Percentiles rank a stretch among this genome's conserved stretches.
Conservation (phyloP, 352 stramenopile genomes). For the Phytopythium kandeliae region DNA sequence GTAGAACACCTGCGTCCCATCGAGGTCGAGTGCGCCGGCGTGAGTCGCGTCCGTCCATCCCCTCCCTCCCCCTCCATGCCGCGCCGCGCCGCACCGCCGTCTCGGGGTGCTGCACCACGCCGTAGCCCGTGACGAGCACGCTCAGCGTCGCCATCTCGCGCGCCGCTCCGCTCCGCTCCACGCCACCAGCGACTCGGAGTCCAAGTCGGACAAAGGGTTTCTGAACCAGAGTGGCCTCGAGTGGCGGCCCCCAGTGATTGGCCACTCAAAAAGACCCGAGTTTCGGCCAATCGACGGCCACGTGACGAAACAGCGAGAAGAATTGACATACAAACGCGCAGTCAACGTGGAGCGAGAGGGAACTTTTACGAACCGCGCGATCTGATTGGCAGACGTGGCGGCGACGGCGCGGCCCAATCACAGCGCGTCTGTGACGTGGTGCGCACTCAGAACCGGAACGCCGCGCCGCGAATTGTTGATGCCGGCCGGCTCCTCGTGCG, state of each 20-base stretch:
- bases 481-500: no score
- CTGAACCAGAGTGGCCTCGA: slow-evolving; percentile 6
- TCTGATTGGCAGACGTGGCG: background rate
- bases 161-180: background rate
- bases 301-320: no score
- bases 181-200: slow-evolving; percentile 8
- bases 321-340: no score
- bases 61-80: background rate
- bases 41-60: background rate
- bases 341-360: no score
- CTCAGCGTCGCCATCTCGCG: slow-evolving; percentile 57
- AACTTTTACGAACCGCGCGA: background rate
- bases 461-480: no score
- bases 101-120: slow-evolving; percentile 48
- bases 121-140: slow-evolving; percentile 70
- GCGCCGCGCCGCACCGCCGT: slow-evolving; percentile 26
- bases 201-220: slow-evolving; percentile 7
- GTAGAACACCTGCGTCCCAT: slow-evolving; percentile 47
- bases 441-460: background rate
- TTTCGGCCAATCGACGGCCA: no score
- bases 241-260: no score
- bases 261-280: no score
- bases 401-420: background rate
- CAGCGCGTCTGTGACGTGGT: background rate
- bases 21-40: no score